Percentiles rank a stretch among this genome's conserved stretches.
Evolutionary conservation across 2,329 filamentous ascomycete genomes (phyloP).

Genomic region (Pyricularia grisea): DNA sequence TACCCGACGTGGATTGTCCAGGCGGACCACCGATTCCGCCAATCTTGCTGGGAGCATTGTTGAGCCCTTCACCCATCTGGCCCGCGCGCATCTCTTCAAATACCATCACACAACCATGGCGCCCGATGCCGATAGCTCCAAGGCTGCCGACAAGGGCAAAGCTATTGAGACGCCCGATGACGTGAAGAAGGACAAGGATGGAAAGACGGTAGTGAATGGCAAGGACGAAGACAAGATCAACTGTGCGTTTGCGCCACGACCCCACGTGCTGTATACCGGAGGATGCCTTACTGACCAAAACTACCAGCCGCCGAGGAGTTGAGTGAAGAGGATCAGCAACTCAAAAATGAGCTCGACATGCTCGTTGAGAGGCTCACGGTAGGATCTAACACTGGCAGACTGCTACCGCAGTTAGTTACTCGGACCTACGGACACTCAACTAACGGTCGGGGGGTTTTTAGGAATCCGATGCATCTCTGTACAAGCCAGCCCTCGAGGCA

Average conservation of each 20-base stretch:
- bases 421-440: constrained; percentile 1
- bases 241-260: constrained; percentile 11
- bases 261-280: neutral
- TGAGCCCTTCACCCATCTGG: neutral
- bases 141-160: constrained; percentile 83
- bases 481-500: constrained; percentile 85
- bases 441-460: constrained; percentile 27
- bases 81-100: constrained; percentile 1
- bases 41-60: neutral
- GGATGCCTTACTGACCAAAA: constrained; percentile 18
- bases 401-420: neutral
- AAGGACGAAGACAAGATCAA: constrained; percentile 63
- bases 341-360: constrained; percentile 97
- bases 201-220: constrained; percentile 60
- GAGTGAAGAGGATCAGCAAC: constrained; percentile 94
- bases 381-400: constrained; percentile 12
- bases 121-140: constrained; percentile 82
- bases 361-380: constrained; percentile 91
- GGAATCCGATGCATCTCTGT: constrained; percentile 81
- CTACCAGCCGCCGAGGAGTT: constrained; percentile 64
- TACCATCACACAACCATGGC: constrained; percentile 52
- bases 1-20: neutral
- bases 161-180: constrained; percentile 58
- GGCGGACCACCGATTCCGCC: neutral
- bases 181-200: constrained; percentile 55